Evolutionary conservation across 805 yeast genomes (phyloP).

Genomic region (Saccharomycopsis sp.): DNA sequence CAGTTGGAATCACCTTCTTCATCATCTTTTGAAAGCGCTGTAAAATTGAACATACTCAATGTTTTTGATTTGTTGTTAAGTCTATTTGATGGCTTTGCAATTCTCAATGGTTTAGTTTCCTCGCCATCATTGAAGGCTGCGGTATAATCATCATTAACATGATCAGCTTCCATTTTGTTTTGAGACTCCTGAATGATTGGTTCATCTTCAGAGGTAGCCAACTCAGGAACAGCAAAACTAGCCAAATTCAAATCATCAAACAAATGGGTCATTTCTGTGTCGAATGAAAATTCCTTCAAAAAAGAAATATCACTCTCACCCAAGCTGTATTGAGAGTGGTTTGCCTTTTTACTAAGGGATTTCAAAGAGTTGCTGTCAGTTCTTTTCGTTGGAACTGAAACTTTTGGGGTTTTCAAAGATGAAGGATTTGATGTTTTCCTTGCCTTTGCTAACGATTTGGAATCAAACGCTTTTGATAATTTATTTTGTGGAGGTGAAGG

Average conservation of each 20-base stretch:
- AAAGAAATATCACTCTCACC: slow-evolving; percentile 7
- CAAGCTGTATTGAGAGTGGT: not conserved
- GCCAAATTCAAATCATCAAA: slow-evolving; percentile 11
- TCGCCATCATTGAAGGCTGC: too few species aligned
- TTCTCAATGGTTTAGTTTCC: too few species aligned
- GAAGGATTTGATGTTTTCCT: slow-evolving; percentile 2
- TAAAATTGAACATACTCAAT: too few species aligned
- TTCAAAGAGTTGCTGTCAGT: not conserved
- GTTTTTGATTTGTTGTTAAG: too few species aligned
- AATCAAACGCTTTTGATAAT: not conserved
- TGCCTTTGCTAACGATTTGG: not conserved
- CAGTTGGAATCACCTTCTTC: too few species aligned
- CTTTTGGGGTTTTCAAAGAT: not conserved
- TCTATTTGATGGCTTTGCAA: too few species aligned
- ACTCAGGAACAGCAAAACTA: not conserved
- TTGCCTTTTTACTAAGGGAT: not conserved
- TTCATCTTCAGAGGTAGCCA: not conserved
- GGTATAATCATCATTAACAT: too few species aligned
- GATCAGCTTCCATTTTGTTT: too few species aligned
- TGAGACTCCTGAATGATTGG: not conserved
- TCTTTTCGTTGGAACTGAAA: not conserved
- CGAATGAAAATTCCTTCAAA: slow-evolving; percentile 14
- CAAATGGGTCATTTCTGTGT: slow-evolving; percentile 7
- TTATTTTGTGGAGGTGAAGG: not conserved
- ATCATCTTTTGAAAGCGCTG: too few species aligned